Evolutionary conservation across 768 basidiomycete species (phyloP), one percentile per base, ranked within the genome.

Genomic region (Lentinula edodes): DNA sequence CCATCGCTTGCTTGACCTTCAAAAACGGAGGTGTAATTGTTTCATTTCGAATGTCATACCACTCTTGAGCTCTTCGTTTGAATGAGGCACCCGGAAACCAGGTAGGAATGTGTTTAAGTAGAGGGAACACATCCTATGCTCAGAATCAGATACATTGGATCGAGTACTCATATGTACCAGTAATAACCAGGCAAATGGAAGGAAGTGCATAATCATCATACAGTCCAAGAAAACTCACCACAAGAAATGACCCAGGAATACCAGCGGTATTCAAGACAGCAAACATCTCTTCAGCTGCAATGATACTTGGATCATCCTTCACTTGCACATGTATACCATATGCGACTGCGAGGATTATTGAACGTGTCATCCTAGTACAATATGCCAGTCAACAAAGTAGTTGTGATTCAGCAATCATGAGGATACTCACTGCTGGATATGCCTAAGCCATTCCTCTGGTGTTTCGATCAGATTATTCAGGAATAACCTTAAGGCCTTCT

Each of bases 261-360:
- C 73, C 69, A 1, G 79, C 78, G 36, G 68, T 63, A 8, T 67
- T 67, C 52, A 79, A 66, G 3, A 69, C 68, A 5, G 72, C 63
- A 9, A 76, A 64, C 2, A 79, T 76, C 6, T 73, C 65, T 41
- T 81, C 76, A 0, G 78, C 80, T 1, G 76, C 67, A 0, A 67
- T 63, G 41, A 85, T 71, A 63, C 76, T 78, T 4, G 81, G 78
- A 63, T 84, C 83, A 61, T 78, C 66, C 13, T 66, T 48, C 0
- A 74, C 69, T 42, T 72, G 63, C 6, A 78, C 71, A 13, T 78
- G 67, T 20, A 83, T 72, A 2, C 83, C 84, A 63, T 84, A 83
- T 0, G 78, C 76, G 6, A 81, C 62, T 0, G 74, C 74, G 54
- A 83, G 68, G 12, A 78, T 68, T 18, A 76, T 69, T 32, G 73